Evolutionary conservation across 2,329 filamentous ascomycete genomes (phyloP), one percentile per base, ranked within the genome.

Genomic region (Diaporthe capsici): DNA sequence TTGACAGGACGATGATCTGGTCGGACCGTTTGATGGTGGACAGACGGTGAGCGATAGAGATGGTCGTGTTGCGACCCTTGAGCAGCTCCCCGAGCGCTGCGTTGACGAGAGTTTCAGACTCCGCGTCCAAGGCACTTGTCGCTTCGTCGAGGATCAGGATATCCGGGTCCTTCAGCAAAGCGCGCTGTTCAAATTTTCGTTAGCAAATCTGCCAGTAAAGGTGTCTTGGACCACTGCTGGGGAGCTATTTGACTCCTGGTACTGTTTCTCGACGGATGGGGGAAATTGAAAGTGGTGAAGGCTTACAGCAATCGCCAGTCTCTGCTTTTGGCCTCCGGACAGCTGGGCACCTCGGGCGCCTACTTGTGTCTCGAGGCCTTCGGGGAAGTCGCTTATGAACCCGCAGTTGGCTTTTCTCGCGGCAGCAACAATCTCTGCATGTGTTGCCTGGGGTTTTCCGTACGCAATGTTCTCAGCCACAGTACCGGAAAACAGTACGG

Each of bases 21-120:
- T 99, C 97, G 2, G 95, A 97, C 76, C 97, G 92, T 85, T 98
- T 98, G 85, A 99, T 99, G 0, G 97, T 99, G 2, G 95, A 98
- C 6, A 99, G 89, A 65, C 97, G 92, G 85, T 99, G 97, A 0
- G 97, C 97, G 81, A 99, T 99, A 72, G 95, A 98, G 82, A 99
- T 98, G 15, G 97, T 99, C 0, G 97, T 99, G 84, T 97, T 98
- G 81, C 93, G 94, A 44, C 95, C 95, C 77, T 92, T 90, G 39
- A 99, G 92, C 47, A 99, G 89, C 60, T 92, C 92, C 9, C 92
- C 92, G 3, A 99, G 89, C 4, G 97, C 97, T 80, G 95, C 93
- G 83, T 99, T 99, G 76, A 99, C 97, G 3, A 98, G 90, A 0
- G 97, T 98, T 84, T 99, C 97, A 0, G 95, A 98, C 84, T 99